Evolutionary conservation across 176 grass and related monocot genomes (phyloP).

Genomic region (Pontederia crassipes): DNA sequence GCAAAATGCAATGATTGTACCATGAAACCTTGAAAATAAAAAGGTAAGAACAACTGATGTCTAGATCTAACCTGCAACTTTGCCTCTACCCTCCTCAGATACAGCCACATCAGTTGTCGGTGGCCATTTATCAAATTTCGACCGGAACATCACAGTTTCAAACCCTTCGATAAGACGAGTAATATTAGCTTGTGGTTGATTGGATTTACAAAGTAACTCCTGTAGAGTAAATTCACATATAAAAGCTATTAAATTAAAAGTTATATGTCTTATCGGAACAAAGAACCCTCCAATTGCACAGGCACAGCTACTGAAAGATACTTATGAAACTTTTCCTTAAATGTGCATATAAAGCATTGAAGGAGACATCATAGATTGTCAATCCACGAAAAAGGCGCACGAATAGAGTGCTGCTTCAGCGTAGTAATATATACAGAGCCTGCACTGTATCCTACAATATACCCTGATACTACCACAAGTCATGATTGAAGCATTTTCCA

Average conservation of each 20-base stretch:
- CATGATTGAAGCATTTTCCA: neutral
- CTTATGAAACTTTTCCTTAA: slow-evolving; percentile 25
- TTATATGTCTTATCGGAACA: too few relatives aligned
- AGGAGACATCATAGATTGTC: neutral
- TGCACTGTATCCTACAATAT: slow-evolving; percentile 3
- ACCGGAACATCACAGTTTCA: slow-evolving; percentile 56
- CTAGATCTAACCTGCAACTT: slow-evolving; percentile 84
- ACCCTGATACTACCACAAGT: neutral
- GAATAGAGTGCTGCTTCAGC: too few relatives aligned
- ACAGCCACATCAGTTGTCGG: slow-evolving; percentile 53
- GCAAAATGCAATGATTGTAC: neutral
- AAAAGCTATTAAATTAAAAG: too few relatives aligned
- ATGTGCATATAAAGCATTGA: slow-evolving; percentile 26
- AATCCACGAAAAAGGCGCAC: neutral
- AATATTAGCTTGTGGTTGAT: slow-evolving; percentile 18
- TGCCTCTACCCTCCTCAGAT: slow-evolving; percentile 87
- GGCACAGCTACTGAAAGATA: too few relatives aligned
- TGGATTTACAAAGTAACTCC: slow-evolving; percentile 55
- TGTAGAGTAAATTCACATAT: slow-evolving; percentile 14
- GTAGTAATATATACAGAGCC: slow-evolving; percentile 11
- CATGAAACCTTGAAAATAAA: too few relatives aligned
- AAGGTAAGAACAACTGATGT: slow-evolving; percentile 35
- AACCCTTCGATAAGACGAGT: slow-evolving; percentile 67
- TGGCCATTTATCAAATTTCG: slow-evolving; percentile 61
- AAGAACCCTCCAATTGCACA: too few relatives aligned